phyloP scores from a whole-genome alignment of 345 rosid species.

The Rhizophora apiculata region DNA sequence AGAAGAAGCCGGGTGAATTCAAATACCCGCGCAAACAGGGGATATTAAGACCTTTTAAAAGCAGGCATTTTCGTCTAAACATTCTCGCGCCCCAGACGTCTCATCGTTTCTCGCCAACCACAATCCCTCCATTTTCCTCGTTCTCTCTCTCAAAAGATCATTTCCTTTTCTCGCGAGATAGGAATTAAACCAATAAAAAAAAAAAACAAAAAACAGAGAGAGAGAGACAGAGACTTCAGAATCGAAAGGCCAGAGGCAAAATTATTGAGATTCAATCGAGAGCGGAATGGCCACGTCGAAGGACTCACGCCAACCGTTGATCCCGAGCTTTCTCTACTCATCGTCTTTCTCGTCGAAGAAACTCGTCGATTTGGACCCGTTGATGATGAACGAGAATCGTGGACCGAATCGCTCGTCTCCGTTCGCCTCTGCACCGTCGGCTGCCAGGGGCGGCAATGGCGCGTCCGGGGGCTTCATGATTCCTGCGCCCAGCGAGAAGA shows the following conservation, averaged over 20 bases:
- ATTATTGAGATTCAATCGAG: not conserved
- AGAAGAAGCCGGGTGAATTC: not conserved
- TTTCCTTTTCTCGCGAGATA: not conserved
- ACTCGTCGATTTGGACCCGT: slow-evolving; percentile 26
- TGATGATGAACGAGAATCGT: slow-evolving; percentile 20
- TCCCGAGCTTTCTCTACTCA: slow-evolving; percentile 77
- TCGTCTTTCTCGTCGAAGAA: slow-evolving; percentile 23
- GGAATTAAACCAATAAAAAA: not conserved
- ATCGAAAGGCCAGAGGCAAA: no score
- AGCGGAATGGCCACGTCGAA: slow-evolving; percentile 41
- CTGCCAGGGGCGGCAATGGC: slow-evolving; percentile 4
- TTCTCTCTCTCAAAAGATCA: slow-evolving; percentile 1
- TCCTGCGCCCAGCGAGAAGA: slow-evolving; percentile 65
- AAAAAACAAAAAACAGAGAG: not conserved
- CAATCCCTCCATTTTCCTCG: slow-evolving; percentile 17
- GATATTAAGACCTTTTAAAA: not conserved
- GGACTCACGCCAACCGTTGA: slow-evolving; percentile 43
- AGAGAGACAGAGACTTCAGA: no score
- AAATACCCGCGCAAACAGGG: slow-evolving; percentile 9
- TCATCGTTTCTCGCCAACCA: not conserved
- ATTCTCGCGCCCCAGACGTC: slow-evolving; percentile 10
- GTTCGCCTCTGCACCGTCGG: not conserved
- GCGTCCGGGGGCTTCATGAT: slow-evolving; percentile 32
- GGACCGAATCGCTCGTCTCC: slow-evolving; percentile 18
- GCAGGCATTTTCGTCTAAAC: slow-evolving; percentile 3